phyloP scores from a whole-genome alignment of 495 filamentous ascomycete species.

The Hypomontagnella submonticulosa region DNA sequence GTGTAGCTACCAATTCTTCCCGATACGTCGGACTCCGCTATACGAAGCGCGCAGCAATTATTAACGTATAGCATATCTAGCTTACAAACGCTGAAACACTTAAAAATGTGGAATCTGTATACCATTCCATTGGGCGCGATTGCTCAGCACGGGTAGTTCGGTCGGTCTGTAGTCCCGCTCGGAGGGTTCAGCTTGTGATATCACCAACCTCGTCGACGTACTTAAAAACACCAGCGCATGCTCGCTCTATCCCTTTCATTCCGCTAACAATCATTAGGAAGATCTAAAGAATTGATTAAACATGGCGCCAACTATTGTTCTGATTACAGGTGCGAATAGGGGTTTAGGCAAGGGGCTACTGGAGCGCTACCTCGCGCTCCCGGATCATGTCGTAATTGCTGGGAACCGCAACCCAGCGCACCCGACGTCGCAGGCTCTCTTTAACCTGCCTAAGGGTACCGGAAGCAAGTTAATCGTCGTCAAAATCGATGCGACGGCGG shows the following conservation, averaged over 20 bases:
- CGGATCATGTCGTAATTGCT: slow-evolving; percentile 51
- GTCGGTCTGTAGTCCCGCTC: background rate
- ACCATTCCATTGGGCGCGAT: background rate
- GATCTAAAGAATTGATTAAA: background rate
- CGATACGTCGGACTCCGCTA: no score
- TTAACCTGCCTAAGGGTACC: slow-evolving; percentile 28
- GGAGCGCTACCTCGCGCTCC: slow-evolving; percentile 42
- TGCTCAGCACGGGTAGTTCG: slow-evolving; percentile 15
- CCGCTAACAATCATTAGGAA: background rate
- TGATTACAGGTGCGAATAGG: slow-evolving; percentile 51
- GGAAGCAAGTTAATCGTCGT: slow-evolving; percentile 38
- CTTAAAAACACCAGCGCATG: background rate
- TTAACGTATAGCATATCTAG: no score
- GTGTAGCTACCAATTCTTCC: no score
- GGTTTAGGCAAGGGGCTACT: slow-evolving; percentile 48
- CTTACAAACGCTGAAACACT: no score
- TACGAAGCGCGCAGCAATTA: no score
- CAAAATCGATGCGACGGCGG: slow-evolving; percentile 31
- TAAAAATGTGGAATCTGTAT: no score
- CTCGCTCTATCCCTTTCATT: background rate
- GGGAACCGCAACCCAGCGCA: slow-evolving; percentile 46
- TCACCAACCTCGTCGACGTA: slow-evolving; percentile 5
- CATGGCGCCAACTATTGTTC: slow-evolving; percentile 42
- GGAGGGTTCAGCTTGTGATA: slow-evolving; percentile 1
- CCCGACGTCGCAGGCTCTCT: slow-evolving; percentile 31